phyloP scores from a whole-genome alignment of 257 asterid genomes.

The Plectranthus barbatus region DNA sequence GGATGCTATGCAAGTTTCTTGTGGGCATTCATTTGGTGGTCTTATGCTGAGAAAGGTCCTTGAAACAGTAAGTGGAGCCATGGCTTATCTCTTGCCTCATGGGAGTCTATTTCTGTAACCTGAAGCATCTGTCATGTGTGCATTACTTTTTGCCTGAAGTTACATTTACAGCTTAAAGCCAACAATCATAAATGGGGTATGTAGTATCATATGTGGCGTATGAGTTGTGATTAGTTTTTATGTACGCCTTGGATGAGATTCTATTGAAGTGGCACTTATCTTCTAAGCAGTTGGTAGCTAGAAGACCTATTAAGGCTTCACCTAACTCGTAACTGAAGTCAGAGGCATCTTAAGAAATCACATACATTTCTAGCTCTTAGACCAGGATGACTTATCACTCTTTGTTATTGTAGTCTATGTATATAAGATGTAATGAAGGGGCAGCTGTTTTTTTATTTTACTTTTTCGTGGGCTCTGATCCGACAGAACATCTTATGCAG shows the following conservation, averaged over 20 bases:
- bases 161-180: not conserved
- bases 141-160: not conserved
- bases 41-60: constrained; percentile 76
- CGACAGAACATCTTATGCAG: too few species aligned
- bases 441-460: too few species aligned
- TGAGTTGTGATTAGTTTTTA: too few species aligned
- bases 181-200: constrained; percentile 7
- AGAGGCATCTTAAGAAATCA: too few species aligned
- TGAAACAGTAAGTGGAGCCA: constrained; percentile 56
- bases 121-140: too few species aligned
- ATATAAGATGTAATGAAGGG: not conserved
- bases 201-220: not conserved
- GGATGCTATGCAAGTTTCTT: constrained; percentile 88
- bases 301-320: not conserved
- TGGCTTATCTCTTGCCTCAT: not conserved
- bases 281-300: too few species aligned
- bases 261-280: too few species aligned
- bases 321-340: too few species aligned
- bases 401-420: not conserved
- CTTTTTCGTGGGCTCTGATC: too few species aligned
- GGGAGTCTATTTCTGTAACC: not conserved
- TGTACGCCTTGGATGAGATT: constrained; percentile 14
- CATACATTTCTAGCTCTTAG: not conserved
- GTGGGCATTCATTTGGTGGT: constrained; percentile 99
- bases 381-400: too few species aligned